Conservation (phyloP, 202 grass and related monocot species). For the Brachypodium distachyon region DNA sequence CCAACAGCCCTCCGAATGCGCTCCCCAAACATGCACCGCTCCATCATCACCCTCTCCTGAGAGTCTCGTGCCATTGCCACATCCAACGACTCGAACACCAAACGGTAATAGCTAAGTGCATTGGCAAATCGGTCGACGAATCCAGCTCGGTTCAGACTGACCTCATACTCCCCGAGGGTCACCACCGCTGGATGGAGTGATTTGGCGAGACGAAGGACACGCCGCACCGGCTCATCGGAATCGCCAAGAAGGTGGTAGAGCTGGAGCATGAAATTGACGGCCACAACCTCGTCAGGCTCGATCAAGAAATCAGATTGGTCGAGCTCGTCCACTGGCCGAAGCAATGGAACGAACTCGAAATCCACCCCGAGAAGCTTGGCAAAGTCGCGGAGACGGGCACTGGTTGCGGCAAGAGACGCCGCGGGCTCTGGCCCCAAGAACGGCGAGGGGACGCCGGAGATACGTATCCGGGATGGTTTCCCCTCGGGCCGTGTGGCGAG, state of each 20-base stretch:
- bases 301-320: conserved; percentile 57
- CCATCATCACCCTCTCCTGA: conserved; percentile 50
- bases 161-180: conserved; percentile 89
- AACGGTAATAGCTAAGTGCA: conserved; percentile 75
- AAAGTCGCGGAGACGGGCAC: conserved; percentile 72
- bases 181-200: conserved; percentile 67
- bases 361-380: conserved; percentile 75
- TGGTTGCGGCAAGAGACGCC: conserved; percentile 69
- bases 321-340: conserved; percentile 61
- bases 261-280: conserved; percentile 98
- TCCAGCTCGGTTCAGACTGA: conserved; percentile 57
- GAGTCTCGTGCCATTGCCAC: conserved; percentile 71
- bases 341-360: conserved; percentile 82
- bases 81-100: conserved; percentile 81
- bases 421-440: conserved; percentile 53
- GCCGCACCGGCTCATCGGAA: conserved; percentile 49
- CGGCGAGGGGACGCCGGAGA: conserved; percentile 85
- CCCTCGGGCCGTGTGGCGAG: conserved; percentile 82
- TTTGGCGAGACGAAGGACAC: conserved; percentile 49
- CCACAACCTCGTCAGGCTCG: conserved; percentile 58
- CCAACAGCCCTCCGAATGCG: conserved; percentile 55
- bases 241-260: conserved; percentile 73
- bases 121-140: conserved; percentile 65
- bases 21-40: conserved; percentile 76
- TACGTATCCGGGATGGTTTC: conserved; percentile 66